Percentiles rank a stretch among this genome's conserved stretches.
phyloP scores from a whole-genome alignment of 2,329 filamentous ascomycete genomes.

The Chrysosporium queenslandicum region DNA sequence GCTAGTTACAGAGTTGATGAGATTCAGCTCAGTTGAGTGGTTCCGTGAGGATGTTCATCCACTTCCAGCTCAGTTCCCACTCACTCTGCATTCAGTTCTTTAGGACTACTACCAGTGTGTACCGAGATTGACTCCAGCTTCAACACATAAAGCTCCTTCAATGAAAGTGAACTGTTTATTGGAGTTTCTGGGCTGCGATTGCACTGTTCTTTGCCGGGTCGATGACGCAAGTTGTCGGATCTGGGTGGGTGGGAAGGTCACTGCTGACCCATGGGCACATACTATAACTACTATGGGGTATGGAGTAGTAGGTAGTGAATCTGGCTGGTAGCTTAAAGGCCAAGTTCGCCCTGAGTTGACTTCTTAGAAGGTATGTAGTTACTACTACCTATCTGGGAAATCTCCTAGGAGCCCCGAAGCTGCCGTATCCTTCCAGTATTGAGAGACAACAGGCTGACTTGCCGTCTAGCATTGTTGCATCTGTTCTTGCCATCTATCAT shows the following conservation, averaged over 20 bases:
- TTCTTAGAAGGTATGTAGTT: not conserved
- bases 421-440: not conserved
- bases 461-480: not conserved
- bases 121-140: too few species aligned
- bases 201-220: not conserved
- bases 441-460: not conserved
- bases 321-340: not conserved
- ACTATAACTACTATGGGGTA: too few species aligned
- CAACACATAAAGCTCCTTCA: not conserved
- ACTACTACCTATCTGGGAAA: conserved; percentile 1
- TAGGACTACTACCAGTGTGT: too few species aligned
- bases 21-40: too few species aligned
- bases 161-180: not conserved
- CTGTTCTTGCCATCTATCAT: not conserved
- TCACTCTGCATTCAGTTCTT: too few species aligned
- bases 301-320: too few species aligned
- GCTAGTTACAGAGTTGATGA: too few species aligned
- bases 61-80: too few species aligned
- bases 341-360: not conserved
- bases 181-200: not conserved
- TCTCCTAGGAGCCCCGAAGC: not conserved
- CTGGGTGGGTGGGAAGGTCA: not conserved
- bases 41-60: too few species aligned
- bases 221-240: not conserved
- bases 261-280: not conserved